Percentiles rank a stretch among this genome's conserved stretches.
phyloP scores from a whole-genome alignment of 345 rosid species.

The Eucalyptus rudis region DNA sequence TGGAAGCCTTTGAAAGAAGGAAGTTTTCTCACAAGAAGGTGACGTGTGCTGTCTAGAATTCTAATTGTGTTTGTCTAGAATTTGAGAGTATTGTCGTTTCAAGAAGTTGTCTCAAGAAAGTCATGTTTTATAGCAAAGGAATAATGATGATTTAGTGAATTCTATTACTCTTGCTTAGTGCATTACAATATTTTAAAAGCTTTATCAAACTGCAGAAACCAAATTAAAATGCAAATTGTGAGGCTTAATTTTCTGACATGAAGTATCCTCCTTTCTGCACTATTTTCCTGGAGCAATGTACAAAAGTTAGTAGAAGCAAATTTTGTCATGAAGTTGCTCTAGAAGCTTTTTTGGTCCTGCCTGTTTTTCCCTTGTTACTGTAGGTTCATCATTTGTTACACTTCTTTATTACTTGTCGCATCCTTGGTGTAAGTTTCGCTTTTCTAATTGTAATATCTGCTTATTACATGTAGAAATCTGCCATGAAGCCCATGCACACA shows the following conservation, averaged over 20 bases:
- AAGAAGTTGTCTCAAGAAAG: not conserved
- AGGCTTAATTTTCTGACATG: not conserved
- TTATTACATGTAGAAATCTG: constrained; percentile 46
- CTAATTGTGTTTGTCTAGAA: not conserved
- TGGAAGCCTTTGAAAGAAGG: not conserved
- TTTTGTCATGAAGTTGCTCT: not conserved
- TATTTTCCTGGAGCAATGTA: not conserved
- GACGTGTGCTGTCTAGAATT: not conserved
- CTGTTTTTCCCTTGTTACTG: not conserved
- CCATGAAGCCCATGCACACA: constrained; percentile 61
- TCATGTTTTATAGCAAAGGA: not conserved
- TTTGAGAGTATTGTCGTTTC: not conserved
- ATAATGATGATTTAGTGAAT: not conserved
- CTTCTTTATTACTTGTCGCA: not conserved
- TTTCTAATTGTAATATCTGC: not conserved
- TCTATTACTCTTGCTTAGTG: not conserved
- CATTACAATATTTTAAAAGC: not conserved
- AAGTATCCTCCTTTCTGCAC: not conserved
- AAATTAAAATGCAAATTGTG: not conserved
- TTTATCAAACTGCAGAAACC: not conserved
- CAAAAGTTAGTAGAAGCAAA: not conserved
- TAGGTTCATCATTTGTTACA: not conserved
- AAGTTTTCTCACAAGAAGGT: not conserved
- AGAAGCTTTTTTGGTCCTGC: not conserved
- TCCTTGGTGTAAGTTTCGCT: not conserved